These are phyloP conservation scores for Mycena pura DNA, from an alignment of 768 basidiomycete species.

Conservation along the genomic window DNA sequence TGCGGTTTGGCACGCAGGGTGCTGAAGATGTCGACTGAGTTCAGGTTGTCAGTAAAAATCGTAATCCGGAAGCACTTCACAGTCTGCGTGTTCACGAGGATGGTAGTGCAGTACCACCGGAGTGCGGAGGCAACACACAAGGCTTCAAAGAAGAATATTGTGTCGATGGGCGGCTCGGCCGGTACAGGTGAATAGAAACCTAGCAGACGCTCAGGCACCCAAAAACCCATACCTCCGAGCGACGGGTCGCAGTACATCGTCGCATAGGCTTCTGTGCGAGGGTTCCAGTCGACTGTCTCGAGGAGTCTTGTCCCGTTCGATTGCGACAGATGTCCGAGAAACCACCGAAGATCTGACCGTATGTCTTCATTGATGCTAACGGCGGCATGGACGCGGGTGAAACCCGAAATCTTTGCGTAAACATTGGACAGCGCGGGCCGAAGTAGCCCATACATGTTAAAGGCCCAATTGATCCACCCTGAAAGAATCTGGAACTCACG, in stretches of 20 bases:
- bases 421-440: slow-evolving; percentile 28
- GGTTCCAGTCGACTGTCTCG: background rate
- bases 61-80: slow-evolving; percentile 11
- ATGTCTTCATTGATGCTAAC: slow-evolving; percentile 28
- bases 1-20: slow-evolving; percentile 20
- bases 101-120: too few species aligned
- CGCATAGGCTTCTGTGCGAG: background rate
- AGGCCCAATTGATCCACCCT: slow-evolving; percentile 36
- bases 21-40: slow-evolving; percentile 12
- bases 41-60: too few species aligned
- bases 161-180: too few species aligned
- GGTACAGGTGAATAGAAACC: too few species aligned
- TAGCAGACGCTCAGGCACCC: too few species aligned
- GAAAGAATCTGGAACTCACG: slow-evolving; percentile 29
- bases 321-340: slow-evolving; percentile 8
- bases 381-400: slow-evolving; percentile 5
- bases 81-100: slow-evolving; percentile 16
- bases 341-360: slow-evolving; percentile 27
- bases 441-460: slow-evolving; percentile 25
- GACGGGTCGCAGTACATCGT: slow-evolving; percentile 11
- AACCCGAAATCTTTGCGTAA: slow-evolving; percentile 34
- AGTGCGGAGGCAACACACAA: too few species aligned
- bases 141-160: too few species aligned
- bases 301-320: background rate
- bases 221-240: too few species aligned